A percentile compares a stretch with the other conserved stretches of the same genome.
Conservation (phyloP, 305 asterid genomes). For the Solanum hybrid region DNA sequence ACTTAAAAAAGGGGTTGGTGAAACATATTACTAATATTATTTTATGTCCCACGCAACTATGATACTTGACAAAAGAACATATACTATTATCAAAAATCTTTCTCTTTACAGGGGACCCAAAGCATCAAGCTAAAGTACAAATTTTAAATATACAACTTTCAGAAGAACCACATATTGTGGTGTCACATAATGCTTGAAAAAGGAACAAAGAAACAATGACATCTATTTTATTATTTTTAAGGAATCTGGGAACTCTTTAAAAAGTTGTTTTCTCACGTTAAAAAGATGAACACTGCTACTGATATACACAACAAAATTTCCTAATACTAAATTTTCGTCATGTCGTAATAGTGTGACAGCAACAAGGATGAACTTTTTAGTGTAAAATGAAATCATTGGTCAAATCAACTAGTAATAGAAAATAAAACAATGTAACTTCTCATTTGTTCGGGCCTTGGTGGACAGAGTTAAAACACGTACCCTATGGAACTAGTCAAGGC, state of each 20-base stretch:
- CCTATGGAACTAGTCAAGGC: not conserved
- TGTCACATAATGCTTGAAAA: not conserved
- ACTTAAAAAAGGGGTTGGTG: not conserved
- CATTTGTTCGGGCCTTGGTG: not conserved
- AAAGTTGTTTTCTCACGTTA: not conserved
- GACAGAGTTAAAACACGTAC: not conserved
- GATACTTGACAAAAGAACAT: not conserved
- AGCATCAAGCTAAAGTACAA: not conserved
- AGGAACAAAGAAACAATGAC: not conserved
- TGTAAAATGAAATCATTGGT: not conserved
- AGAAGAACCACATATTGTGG: not conserved
- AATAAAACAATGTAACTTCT: not conserved
- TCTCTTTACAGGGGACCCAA: not conserved
- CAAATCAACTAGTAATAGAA: not conserved
- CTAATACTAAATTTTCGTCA: not conserved
- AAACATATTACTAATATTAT: not conserved
- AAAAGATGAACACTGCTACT: not conserved
- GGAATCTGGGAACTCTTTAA: not conserved
- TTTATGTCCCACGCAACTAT: not conserved
- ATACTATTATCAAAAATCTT: not conserved
- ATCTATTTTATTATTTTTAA: not conserved
- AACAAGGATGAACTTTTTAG: not conserved
- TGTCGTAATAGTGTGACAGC: not conserved
- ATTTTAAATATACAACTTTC: not conserved
- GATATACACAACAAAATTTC: not conserved